phyloP scores from a whole-genome alignment of 1,284 basidiomycete species.

The Malassezia nana region DNA sequence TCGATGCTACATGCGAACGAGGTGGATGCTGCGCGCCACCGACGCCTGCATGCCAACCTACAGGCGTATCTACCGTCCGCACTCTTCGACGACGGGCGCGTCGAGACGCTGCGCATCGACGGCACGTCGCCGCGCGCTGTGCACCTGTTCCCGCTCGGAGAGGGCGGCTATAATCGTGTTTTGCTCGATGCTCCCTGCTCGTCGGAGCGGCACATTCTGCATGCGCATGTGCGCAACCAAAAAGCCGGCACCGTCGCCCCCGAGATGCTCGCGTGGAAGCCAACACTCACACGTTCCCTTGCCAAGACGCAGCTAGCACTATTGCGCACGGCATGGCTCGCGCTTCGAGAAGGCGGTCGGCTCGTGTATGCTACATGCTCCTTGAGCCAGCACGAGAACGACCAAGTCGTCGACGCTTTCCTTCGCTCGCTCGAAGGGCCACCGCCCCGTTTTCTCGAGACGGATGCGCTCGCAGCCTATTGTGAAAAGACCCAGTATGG shows the following conservation, averaged over 20 bases:
- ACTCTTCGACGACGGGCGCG: constrained; percentile 1
- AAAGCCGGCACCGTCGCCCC: constrained; percentile 1
- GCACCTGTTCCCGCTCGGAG: constrained; percentile 8
- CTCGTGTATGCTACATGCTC: constrained; percentile 11
- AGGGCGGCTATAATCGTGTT: constrained; percentile 9
- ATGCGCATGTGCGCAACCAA: not conserved
- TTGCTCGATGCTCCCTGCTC: constrained; percentile 11
- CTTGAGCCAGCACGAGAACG: constrained; percentile 7
- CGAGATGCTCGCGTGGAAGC: constrained; percentile 12
- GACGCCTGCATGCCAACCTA: constrained; percentile 3
- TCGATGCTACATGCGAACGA: constrained; percentile 11
- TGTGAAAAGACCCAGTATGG: constrained; percentile 9
- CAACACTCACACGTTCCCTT: not conserved
- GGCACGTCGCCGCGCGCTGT: constrained; percentile 8
- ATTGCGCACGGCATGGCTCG: constrained; percentile 5
- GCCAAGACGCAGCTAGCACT: constrained; percentile 10
- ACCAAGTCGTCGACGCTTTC: constrained; percentile 7
- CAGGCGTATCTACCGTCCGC: constrained; percentile 1
- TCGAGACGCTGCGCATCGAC: constrained; percentile 8
- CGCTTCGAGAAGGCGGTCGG: not conserved
- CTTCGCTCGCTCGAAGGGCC: not conserved
- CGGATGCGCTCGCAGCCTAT: not conserved
- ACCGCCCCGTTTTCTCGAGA: not conserved
- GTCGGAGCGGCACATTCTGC: constrained; percentile 9
- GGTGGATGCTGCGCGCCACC: not conserved